Percentiles rank a stretch among this genome's conserved stretches.
phyloP scores from a whole-genome alignment of 257 asterid species.

The Plectranthus barbatus region DNA sequence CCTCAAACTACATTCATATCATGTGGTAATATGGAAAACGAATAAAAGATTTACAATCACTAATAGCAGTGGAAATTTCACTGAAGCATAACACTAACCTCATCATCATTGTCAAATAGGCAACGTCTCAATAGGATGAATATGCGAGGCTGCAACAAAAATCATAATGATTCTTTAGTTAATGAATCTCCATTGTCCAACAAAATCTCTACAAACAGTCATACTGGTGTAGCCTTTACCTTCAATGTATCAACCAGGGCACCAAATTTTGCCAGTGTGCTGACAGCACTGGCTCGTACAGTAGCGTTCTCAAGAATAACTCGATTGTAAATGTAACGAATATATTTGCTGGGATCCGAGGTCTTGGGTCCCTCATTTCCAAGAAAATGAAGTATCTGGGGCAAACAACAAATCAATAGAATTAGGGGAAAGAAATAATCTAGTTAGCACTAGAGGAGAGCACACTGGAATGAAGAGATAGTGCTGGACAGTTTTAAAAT shows the following conservation, averaged over 20 bases:
- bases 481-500: slow-evolving; percentile 8
- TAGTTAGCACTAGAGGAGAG: slow-evolving; percentile 3
- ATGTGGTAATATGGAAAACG: background rate
- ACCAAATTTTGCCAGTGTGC: slow-evolving; percentile 91
- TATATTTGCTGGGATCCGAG: slow-evolving; percentile 85
- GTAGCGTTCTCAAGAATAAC: slow-evolving; percentile 93
- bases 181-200: slow-evolving; percentile 9
- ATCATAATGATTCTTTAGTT: slow-evolving; percentile 9
- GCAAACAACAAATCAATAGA: slow-evolving; percentile 1
- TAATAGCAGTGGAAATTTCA: background rate
- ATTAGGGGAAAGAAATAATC: background rate
- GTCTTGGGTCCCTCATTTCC: slow-evolving; percentile 98
- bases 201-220: background rate
- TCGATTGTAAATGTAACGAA: slow-evolving; percentile 81
- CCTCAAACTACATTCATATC: too few species aligned
- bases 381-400: slow-evolving; percentile 85
- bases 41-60: background rate
- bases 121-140: slow-evolving; percentile 75
- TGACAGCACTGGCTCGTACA: slow-evolving; percentile 91
- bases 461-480: background rate
- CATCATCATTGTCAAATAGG: slow-evolving; percentile 84
- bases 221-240: slow-evolving; percentile 29
- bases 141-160: slow-evolving; percentile 76
- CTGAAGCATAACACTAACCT: slow-evolving; percentile 45
- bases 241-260: slow-evolving; percentile 79